A percentile compares a stretch with the other conserved stretches of the same genome.
Conservation (phyloP, 768 basidiomycete genomes). For the Termitomyces sp. region DNA sequence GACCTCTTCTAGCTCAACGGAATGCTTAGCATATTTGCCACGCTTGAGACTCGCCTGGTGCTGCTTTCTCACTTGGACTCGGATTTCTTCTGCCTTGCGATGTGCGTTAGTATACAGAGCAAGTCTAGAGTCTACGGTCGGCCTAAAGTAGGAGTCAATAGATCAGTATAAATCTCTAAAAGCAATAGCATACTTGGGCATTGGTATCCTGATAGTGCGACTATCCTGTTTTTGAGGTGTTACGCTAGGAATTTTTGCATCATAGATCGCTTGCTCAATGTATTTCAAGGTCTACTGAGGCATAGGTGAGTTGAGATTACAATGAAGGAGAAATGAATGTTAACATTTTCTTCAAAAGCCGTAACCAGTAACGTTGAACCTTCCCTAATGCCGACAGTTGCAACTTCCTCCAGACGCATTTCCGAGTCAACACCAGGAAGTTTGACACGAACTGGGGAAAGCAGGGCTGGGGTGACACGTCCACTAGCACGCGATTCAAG, state of each 20-base stretch:
- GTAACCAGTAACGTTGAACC: constrained; percentile 71
- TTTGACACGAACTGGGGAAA: constrained; percentile 63
- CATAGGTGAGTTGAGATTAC: constrained; percentile 14
- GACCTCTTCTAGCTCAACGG: constrained; percentile 68
- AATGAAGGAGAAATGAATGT: constrained; percentile 19
- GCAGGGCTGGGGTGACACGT: constrained; percentile 67
- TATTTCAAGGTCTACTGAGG: constrained; percentile 65
- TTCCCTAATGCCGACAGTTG: constrained; percentile 78
- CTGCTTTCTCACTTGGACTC: constrained; percentile 70
- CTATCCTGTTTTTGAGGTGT: constrained; percentile 67
- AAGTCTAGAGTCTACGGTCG: constrained; percentile 68
- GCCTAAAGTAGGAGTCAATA: constrained; percentile 34
- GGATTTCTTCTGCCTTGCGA: constrained; percentile 69
- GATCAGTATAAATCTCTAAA: background rate
- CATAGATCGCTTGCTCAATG: constrained; percentile 71
- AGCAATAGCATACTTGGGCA: constrained; percentile 57
- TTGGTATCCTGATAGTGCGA: constrained; percentile 72
- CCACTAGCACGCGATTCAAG: constrained; percentile 71
- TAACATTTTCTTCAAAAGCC: constrained; percentile 74
- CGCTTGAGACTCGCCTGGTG: constrained; percentile 63
- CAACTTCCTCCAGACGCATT: constrained; percentile 59
- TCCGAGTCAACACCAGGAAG: constrained; percentile 34
- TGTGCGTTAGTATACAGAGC: constrained; percentile 50
- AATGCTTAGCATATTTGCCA: constrained; percentile 64
- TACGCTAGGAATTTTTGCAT: constrained; percentile 68